Base-by-base conservation (phyloP, 2,329 filamentous ascomycete species). In the Penicillium concentricum region DNA sequence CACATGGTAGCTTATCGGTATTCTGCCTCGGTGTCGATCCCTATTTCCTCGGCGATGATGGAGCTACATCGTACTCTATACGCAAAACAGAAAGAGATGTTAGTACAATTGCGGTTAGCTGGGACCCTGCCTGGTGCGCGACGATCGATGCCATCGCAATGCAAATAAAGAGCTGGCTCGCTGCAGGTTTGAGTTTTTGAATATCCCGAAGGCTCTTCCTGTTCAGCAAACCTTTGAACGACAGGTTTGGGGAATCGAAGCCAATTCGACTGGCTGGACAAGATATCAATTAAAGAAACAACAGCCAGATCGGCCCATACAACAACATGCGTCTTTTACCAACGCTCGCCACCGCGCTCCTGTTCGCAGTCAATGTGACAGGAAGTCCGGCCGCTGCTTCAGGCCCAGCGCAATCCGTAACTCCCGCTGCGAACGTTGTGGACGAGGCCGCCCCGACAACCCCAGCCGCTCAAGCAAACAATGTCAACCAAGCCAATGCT, bases 241-340 rank as follows among this genome's bases (percentile, higher is more conserved):
- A 45, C 34, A 56, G 53, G 53, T 55, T 56, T 56, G 41, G 39
- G 53, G 53, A 51, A 56, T 51, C 26, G 53, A 51, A 24, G 53
- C 47, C 47, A 39, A 37, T 56, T 44, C 15, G 47, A 43, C 32
- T 26, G 53, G 46, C 34, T 7, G 16, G 53, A 44, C 41, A 56
- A 56, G 18, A 41, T 34, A 41, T 41, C 34, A 44, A 30, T 4
- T 13, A 38, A 28, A 51, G 24, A 45, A 37, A 39, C 32, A 28
- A 44, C 12, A 24, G 24, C 46, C 18, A 51, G 47, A 43, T 45
- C 5, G 37, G 28, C 20, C 20, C 32, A 54, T 30, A 46, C 30
- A 32, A 54, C 57, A 64, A 38, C 15, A 66, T 66, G 64, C 64
- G 64, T 64, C 63, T 66, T 44, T 56, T 66, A 57, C 63, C 64